Base-by-base conservation (phyloP, 352 stramenopile genomes). In the Phytophthora melonis region DNA sequence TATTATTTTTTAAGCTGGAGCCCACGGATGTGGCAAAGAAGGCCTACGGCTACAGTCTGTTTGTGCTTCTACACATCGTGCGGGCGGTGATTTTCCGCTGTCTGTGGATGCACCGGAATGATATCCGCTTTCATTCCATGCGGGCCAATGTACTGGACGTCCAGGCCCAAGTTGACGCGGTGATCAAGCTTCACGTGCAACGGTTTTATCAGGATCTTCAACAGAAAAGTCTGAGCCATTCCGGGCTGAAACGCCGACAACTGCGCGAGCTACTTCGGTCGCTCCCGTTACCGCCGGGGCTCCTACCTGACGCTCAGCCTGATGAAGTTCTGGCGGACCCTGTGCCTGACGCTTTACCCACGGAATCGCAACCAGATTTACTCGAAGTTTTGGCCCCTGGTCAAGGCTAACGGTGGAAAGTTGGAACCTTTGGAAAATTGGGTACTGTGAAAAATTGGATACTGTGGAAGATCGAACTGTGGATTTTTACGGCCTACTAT, bases 71-170 rank as follows among this genome's bases (percentile, higher is more conserved):
- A 5, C 58, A 49, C 18, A 47, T 65, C 10, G 25, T 57, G 1
- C 23, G 58, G 0, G 18, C 23, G 1, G 25, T 57, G 1, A 45
- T 65, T 34, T 45, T 57, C 19, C 58, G 58, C 3, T 57, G 25
- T 18, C 27, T 65, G 0, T 65, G 58, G 58, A 65, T 57, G 43
- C 58, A 65, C 16, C 45, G 58, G 43, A 65, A 65, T 32, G 58
- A 65, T 23, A 27, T 65, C 27, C 41, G 58, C 5, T 65, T 65
- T 25, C 23, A 65, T 19, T 25, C 3, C 0, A 6, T 49, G 5
- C 5, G 10, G 7, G 16, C 54, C 8, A 60, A 60, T 16, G 6
- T 60, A 0, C 25, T 60, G 16, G 54, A 60, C 1, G 32, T 60
- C 27, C 30, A 60, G 27, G 54, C 18, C n/a, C 30, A 11, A 30